Evolutionary conservation across 2,329 filamentous ascomycete species (phyloP).

Genomic region (Fusarium nygamai): DNA sequence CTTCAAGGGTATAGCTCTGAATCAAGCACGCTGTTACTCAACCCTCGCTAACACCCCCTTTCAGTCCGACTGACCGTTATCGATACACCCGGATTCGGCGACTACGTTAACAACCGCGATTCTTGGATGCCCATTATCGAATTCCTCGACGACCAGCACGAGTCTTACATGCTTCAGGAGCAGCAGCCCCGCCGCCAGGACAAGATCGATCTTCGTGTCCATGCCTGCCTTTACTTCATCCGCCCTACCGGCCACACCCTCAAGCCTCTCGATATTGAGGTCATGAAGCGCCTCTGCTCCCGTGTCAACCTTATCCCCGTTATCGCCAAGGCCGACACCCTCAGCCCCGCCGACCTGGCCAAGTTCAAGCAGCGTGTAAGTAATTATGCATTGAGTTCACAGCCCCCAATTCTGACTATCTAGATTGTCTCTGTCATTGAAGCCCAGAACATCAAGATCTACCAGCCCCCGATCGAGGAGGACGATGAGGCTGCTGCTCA

Average conservation of each 20-base stretch:
- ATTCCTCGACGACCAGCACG: constrained; percentile 99
- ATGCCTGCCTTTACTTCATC: constrained; percentile 99
- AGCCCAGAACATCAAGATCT: constrained; percentile 99
- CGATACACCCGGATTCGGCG: constrained; percentile 97
- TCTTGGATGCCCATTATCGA: constrained; percentile 99
- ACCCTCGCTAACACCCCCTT: constrained; percentile 31
- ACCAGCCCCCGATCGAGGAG: constrained; percentile 96
- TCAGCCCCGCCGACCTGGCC: constrained; percentile 90
- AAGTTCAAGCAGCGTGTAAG: constrained; percentile 95
- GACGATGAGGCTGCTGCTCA: constrained; percentile 96
- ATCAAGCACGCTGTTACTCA: constrained; percentile 1
- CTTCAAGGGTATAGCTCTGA: constrained; percentile 87
- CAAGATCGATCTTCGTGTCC: constrained; percentile 99
- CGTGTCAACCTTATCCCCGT: constrained; percentile 98
- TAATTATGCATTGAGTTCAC: background rate
- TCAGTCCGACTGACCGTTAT: constrained; percentile 97
- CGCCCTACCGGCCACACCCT: constrained; percentile 97
- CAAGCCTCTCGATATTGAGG: constrained; percentile 98
- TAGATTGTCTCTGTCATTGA: constrained; percentile 96
- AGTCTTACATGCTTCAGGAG: constrained; percentile 99
- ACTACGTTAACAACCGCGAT: constrained; percentile 99
- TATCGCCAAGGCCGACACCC: constrained; percentile 97
- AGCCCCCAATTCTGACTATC: background rate
- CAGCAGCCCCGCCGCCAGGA: constrained; percentile 97
- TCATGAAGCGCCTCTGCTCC: constrained; percentile 99